Base-by-base conservation (phyloP, 1,284 basidiomycete species). In the Quambalaria eucalypti region DNA sequence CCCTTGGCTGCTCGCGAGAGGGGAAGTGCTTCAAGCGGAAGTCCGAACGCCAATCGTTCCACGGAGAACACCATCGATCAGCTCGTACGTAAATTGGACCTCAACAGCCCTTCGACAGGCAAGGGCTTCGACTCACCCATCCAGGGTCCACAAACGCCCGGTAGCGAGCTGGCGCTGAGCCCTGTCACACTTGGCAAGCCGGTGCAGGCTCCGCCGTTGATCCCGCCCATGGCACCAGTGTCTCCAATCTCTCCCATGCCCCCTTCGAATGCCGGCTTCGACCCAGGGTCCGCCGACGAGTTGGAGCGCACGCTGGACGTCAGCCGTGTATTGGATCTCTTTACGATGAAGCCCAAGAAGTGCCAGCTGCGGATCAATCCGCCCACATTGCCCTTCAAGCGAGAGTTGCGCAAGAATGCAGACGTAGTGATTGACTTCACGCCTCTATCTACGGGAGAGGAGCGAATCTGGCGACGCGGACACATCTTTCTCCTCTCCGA, bases 401-500 rank as follows among this genome's bases (percentile, higher is more conserved):
- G 93, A 51, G 81, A 84, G 71, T 69, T 97, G 60, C 84, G 88
- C 50, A 80, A 85, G 23, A 87, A 87, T 0, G 80, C 82, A 39
- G 86, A 88, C 68, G 86, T 86, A 19, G 78, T 83, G 46, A 82
- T 97, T 57, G 82, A 83, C 58, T 86, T 97, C 69, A 85, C 83
- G 1, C 88, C 93, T 1, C 81, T 81, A 21, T 82, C 85, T 9
- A 57, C 54, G 4, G 64, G 65, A 10, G 52, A 61, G 38, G 69
- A 69, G 59, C 81, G 92, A 33, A 77, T 85, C 14, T 87, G 92
- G 70, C 81, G 77, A 12, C 81, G 81, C n/a, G 90, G 87, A 0
- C 87, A 90, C 70, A 79, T 98, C 51, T 89, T 90, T 75, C 81
- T 98, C 52, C 82, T 98, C 50, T 91, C 91, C 7, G 93, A 98